phyloP scores from a whole-genome alignment of 306 rosid genomes.

The Pyrus pyrifolia region DNA sequence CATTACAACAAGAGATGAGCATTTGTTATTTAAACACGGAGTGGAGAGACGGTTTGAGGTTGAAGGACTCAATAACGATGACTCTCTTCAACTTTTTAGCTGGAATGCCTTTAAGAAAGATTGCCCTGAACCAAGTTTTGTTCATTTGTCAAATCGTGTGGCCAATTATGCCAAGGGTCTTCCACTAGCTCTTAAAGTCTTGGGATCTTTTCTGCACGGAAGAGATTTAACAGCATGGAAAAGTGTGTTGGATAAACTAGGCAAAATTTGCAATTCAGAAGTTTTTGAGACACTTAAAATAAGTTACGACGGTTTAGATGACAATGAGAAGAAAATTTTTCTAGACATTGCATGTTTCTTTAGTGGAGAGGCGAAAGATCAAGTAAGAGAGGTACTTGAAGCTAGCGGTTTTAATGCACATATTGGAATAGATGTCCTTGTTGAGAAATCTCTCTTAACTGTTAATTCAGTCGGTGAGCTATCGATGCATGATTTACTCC shows the following conservation, averaged over 20 bases:
- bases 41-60: neutral
- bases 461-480: neutral
- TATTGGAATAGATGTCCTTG: constrained; percentile 30
- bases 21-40: neutral
- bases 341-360: constrained; percentile 33
- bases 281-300: neutral
- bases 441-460: constrained; percentile 32
- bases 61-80: neutral
- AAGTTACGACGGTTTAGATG: constrained; percentile 22
- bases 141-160: neutral
- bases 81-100: constrained; percentile 4
- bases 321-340: constrained; percentile 18
- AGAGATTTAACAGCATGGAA: constrained; percentile 4
- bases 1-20: constrained; percentile 10
- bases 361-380: constrained; percentile 20
- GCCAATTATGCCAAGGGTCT: neutral
- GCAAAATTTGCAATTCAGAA: neutral
- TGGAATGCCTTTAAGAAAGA: neutral
- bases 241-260: neutral
- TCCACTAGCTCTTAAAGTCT: constrained; percentile 15
- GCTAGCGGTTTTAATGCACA: constrained; percentile 7
- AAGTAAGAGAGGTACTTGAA: constrained; percentile 8
- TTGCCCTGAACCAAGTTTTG: neutral
- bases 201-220: constrained; percentile 3
- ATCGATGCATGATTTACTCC: constrained; percentile 32